phyloP scores from a whole-genome alignment of 495 filamentous ascomycete species.

The Penicillium desertorum region DNA sequence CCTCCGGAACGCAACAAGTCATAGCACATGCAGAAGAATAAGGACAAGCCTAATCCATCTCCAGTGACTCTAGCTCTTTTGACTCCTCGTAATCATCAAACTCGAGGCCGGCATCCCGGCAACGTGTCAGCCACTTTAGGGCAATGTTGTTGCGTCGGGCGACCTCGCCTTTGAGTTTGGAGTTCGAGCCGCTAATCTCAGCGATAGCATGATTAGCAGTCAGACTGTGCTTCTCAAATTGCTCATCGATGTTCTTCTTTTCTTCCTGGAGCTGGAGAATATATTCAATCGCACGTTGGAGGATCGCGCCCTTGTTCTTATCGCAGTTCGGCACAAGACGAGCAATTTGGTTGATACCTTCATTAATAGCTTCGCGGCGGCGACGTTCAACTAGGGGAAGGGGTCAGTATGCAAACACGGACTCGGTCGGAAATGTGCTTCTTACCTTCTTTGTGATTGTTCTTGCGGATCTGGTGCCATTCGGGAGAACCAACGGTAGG shows the following conservation, averaged over 20 bases:
- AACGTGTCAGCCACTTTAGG: conserved; percentile 78
- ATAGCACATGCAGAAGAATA: conserved; percentile 32
- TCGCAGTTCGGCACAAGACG: conserved; percentile 98
- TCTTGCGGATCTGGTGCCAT: conserved; percentile 96
- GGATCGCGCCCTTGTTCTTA: conserved; percentile 97
- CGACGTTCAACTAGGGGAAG: conserved; percentile 78
- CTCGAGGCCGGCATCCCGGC: conserved; percentile 70
- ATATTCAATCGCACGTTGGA: conserved; percentile 90
- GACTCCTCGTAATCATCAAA: conserved; percentile 50
- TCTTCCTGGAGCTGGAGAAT: conserved; percentile 94
- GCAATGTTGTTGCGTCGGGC: conserved; percentile 52
- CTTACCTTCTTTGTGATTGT: conserved; percentile 98
- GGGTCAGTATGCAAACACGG: conserved; percentile 12
- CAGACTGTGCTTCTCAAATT: conserved; percentile 96
- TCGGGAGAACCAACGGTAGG: conserved; percentile 93
- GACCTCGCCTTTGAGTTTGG: conserved; percentile 82
- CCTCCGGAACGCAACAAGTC: conserved; percentile 29
- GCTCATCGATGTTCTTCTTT: conserved; percentile 88
- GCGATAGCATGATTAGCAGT: conserved; percentile 91
- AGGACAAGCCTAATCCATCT: conserved; percentile 35
- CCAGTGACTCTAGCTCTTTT: conserved; percentile 42
- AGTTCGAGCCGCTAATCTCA: conserved; percentile 83
- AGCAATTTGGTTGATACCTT: conserved; percentile 96
- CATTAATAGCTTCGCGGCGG: conserved; percentile 97
- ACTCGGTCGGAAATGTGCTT: conserved; percentile 3